These are phyloP conservation scores for Boletellus ananiceps DNA, from an alignment of 768 basidiomycete species.

Conservation along the genomic window DNA sequence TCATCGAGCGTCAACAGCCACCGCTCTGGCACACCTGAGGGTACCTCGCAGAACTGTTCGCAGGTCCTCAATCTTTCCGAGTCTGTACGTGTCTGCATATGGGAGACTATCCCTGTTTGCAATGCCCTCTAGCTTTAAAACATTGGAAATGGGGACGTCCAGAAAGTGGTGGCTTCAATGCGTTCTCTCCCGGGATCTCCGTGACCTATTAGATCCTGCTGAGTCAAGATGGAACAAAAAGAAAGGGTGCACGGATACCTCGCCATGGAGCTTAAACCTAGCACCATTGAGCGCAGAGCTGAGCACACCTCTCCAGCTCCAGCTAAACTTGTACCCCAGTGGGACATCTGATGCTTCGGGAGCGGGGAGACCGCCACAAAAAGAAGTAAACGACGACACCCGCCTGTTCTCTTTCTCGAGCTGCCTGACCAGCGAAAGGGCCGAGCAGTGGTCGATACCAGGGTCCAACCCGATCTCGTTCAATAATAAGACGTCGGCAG, in stretches of 20 bases:
- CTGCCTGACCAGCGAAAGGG: constrained; percentile 60
- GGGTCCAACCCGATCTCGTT: constrained; percentile 92
- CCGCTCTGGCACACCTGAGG: constrained; percentile 47
- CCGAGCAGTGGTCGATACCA: constrained; percentile 86
- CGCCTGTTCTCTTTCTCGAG: constrained; percentile 48
- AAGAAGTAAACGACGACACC: constrained; percentile 75
- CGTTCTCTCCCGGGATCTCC: constrained; percentile 45
- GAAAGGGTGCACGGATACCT: constrained; percentile 37
- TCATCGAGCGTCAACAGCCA: neutral
- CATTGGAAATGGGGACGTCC: constrained; percentile 58
- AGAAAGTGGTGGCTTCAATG: constrained; percentile 61
- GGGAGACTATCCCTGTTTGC: constrained; percentile 79
- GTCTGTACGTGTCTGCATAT: constrained; percentile 63
- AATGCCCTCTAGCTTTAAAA: constrained; percentile 72
- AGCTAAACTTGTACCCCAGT: constrained; percentile 89
- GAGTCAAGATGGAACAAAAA: neutral
- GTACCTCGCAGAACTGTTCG: constrained; percentile 81
- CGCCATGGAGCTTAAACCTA: constrained; percentile 50
- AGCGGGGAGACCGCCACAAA: constrained; percentile 90
- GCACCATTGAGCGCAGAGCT: constrained; percentile 75
- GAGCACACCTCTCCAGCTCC: constrained; percentile 86
- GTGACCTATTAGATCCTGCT: constrained; percentile 32
- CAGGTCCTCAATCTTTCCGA: constrained; percentile 40
- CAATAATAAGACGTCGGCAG: constrained; percentile 65
- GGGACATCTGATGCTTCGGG: constrained; percentile 59